Evolutionary conservation across 2,329 filamentous ascomycete genomes (phyloP).

Genomic region (Calonectria honghensis): DNA sequence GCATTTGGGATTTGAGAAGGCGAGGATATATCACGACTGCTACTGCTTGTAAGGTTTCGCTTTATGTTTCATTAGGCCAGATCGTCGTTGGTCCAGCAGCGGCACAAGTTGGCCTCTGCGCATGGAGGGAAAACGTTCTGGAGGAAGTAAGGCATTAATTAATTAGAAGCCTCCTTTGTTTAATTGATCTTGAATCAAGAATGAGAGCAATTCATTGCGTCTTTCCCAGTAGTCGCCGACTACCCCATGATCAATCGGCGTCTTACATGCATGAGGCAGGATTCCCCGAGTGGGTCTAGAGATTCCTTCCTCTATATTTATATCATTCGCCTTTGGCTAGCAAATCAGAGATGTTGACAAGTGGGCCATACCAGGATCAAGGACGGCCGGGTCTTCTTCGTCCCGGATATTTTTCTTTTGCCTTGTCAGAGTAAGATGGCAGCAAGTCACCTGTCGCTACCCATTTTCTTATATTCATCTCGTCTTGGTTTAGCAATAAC

Average conservation of each 20-base stretch:
- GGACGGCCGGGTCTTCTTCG: neutral
- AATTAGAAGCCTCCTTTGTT: no score
- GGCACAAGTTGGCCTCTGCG: neutral
- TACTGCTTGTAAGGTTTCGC: neutral
- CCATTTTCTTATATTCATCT: neutral
- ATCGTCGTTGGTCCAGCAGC: conserved; percentile 1
- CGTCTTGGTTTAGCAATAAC: neutral
- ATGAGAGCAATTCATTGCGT: no score
- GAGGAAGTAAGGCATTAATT: neutral
- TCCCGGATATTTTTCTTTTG: neutral
- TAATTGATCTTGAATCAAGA: no score
- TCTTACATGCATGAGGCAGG: neutral
- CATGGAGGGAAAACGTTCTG: neutral
- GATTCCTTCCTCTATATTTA: neutral
- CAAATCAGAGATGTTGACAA: neutral
- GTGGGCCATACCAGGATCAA: neutral
- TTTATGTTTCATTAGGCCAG: neutral
- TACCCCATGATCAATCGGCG: neutral
- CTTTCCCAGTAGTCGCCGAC: no score
- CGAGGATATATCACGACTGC: neutral
- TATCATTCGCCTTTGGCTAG: neutral
- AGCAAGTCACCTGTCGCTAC: neutral
- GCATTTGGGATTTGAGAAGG: conserved; percentile 11
- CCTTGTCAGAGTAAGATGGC: neutral
- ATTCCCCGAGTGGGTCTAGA: neutral